Conservation (phyloP, 805 yeast genomes). For the Kazachstania psychrophila region DNA sequence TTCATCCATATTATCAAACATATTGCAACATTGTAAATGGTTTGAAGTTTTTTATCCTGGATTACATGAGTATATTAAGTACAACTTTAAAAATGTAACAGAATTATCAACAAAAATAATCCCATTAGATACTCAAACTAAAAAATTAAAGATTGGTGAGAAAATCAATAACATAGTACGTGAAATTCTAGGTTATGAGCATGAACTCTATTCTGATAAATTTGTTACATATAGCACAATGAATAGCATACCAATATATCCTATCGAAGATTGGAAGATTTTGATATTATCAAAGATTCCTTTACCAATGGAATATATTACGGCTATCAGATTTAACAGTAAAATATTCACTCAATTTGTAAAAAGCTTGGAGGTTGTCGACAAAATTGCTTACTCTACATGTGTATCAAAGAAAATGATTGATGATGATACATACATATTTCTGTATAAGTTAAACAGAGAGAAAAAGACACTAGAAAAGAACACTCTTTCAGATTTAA, state of each 20-base stretch:
- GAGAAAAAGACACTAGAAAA: neutral
- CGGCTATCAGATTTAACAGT: conserved; percentile 11
- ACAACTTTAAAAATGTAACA: no score
- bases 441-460: conserved; percentile 10
- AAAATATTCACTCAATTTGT: conserved; percentile 16
- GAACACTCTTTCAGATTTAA: neutral
- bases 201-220: conserved; percentile 8
- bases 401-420: conserved; percentile 18
- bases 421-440: conserved; percentile 16
- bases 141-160: neutral
- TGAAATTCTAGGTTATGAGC: conserved; percentile 8
- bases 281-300: conserved; percentile 10
- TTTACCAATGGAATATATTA: conserved; percentile 8
- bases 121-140: no score
- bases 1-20: conserved; percentile 8
- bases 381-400: conserved; percentile 8
- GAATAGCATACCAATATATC: conserved; percentile 5
- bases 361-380: conserved; percentile 9
- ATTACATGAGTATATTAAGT: conserved; percentile 5
- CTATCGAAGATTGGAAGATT: conserved; percentile 13
- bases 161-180: conserved; percentile 5
- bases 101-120: no score
- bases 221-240: conserved; percentile 4
- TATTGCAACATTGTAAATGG: conserved; percentile 11
- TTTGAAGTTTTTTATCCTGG: conserved; percentile 17